phyloP scores from a whole-genome alignment of 164 flowering plant species.

The Umbellularia californica region DNA sequence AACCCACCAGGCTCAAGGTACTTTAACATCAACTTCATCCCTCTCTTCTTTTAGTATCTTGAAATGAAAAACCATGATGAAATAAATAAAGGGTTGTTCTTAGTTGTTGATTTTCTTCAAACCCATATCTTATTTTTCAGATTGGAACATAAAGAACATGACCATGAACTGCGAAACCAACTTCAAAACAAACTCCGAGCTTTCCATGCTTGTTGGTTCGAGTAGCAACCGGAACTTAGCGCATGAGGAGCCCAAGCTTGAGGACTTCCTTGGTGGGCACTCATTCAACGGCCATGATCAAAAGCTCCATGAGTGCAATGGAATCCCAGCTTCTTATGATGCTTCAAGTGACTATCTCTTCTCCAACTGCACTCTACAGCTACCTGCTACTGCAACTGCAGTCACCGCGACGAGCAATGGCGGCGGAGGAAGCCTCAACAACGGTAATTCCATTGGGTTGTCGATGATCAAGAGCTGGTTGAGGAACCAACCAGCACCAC shows the following conservation, averaged over 20 bases:
- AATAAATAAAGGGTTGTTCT: no score
- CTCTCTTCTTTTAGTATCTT: no score
- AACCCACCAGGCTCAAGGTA: slow-evolving; percentile 52
- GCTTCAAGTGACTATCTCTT: slow-evolving; percentile 30
- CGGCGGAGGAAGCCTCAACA: slow-evolving; percentile 7
- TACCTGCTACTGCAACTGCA: slow-evolving; percentile 7
- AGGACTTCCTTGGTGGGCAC: slow-evolving; percentile 67
- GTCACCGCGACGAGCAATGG: not conserved
- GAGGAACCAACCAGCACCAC: slow-evolving; percentile 57
- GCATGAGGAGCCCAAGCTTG: slow-evolving; percentile 68
- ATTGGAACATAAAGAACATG: slow-evolving; percentile 42
- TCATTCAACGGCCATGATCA: slow-evolving; percentile 35
- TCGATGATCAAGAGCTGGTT: slow-evolving; percentile 94
- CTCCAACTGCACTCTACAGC: slow-evolving; percentile 33
- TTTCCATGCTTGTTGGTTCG: slow-evolving; percentile 41
- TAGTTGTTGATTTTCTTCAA: no score
- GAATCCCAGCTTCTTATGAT: slow-evolving; percentile 13
- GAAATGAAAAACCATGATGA: no score
- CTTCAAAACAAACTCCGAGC: slow-evolving; percentile 40
- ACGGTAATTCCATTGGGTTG: slow-evolving; percentile 47
- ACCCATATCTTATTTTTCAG: slow-evolving; percentile 24
- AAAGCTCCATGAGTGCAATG: slow-evolving; percentile 19
- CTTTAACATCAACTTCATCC: not conserved
- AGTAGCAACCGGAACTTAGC: slow-evolving; percentile 31
- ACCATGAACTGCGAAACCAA: slow-evolving; percentile 22